Evolutionary conservation across 2,329 filamentous ascomycete species (phyloP), one percentile per base, ranked within the genome.

Genomic region (Colletotrichum sp.): DNA sequence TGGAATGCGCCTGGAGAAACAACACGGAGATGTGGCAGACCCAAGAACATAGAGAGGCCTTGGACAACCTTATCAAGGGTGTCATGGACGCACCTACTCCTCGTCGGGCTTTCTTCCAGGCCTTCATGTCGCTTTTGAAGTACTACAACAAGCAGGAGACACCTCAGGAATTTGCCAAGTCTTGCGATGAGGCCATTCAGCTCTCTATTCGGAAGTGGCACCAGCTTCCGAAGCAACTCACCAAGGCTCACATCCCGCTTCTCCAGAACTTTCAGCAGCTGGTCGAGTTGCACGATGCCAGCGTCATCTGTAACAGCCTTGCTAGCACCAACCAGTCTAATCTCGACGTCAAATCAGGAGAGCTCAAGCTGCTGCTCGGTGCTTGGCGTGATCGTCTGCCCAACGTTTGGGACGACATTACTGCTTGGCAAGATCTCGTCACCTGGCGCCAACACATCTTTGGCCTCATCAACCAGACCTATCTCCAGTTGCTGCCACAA

Each of bases 371-470:
- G 66, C 90, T 98, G 5, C 90, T 99, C 7, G 95, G 95, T 69
- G 97, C 96, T 9, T 99, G 97, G 97, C 92, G 97, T 72, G 97
- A 99, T 81, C 91, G 97, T 63, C 86, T 99, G 66, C 97, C 97
- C 3, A 99, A 99, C 80, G 94, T 98, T 5, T 99, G 97, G 97
- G 97, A 99, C 82, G 97, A 99, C 82, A 99, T 99, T 83, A 98
- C 97, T 76, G 95, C 97, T 51, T 99, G 97, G 97, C 97, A 99
- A 83, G 97, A 99, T 81, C 87, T 99, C 54, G 97, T 99, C n/a
- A 99, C 97, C 2, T 99, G 97, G 97, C 92, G 97, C 78, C 97
- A 99, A 82, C 97, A 99, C 83, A 98, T 99, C 74, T 99, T 99
- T 86, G 94, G 95, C 71, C 90, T 99, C 29, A 98, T 99, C 85